Evolutionary conservation across 1,284 basidiomycete genomes (phyloP).

Genomic region (Rhodotorula glutinis): DNA sequence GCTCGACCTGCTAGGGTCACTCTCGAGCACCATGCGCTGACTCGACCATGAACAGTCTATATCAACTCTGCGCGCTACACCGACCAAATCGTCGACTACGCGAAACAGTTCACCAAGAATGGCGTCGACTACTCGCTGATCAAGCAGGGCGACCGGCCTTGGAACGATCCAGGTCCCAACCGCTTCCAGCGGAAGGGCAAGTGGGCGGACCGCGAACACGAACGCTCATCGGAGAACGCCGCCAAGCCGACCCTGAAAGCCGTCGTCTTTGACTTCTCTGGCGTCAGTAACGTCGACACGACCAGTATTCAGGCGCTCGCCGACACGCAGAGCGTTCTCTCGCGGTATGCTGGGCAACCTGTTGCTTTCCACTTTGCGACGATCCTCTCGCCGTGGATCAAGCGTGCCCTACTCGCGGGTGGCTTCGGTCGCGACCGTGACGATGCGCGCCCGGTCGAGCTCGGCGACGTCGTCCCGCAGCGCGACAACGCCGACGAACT

Average conservation of each 20-base stretch:
- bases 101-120: slow-evolving; percentile 71
- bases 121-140: slow-evolving; percentile 59
- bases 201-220: slow-evolving; percentile 30
- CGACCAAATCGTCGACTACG: slow-evolving; percentile 72
- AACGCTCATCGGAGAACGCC: slow-evolving; percentile 55
- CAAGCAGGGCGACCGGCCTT: slow-evolving; percentile 68
- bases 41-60: slow-evolving; percentile 43
- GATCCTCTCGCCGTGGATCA: slow-evolving; percentile 83
- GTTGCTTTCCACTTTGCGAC: slow-evolving; percentile 86
- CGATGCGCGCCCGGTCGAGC: slow-evolving; percentile 57
- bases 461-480: slow-evolving; percentile 68
- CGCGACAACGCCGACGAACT: slow-evolving; percentile 27
- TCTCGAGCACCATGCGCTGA: too few relatives aligned
- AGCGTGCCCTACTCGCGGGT: slow-evolving; percentile 75
- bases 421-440: slow-evolving; percentile 65
- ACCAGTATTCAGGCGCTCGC: slow-evolving; percentile 88
- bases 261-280: slow-evolving; percentile 85
- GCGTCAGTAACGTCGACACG: slow-evolving; percentile 69
- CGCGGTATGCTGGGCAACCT: slow-evolving; percentile 75
- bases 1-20: not conserved
- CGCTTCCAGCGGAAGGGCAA: slow-evolving; percentile 47
- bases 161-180: slow-evolving; percentile 75
- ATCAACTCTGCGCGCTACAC: slow-evolving; percentile 59
- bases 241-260: slow-evolving; percentile 70
- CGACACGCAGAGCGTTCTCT: slow-evolving; percentile 80